Evolutionary conservation across 1,139 yeast genomes (phyloP).

Genomic region (Pneumocystis wakefieldiae): DNA sequence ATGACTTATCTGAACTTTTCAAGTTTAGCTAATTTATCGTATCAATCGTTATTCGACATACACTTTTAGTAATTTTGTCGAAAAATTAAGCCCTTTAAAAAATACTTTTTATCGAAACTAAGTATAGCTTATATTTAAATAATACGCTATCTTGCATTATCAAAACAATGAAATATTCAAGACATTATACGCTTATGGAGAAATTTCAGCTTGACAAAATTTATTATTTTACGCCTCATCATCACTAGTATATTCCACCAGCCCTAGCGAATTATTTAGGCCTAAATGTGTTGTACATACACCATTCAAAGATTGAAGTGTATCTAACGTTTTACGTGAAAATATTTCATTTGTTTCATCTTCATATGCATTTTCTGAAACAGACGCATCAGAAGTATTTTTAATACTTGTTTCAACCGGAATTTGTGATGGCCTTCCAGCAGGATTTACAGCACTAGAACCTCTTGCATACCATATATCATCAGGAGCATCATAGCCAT

Average conservation of each 20-base stretch:
- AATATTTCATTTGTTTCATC: not conserved
- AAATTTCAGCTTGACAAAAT: not conserved
- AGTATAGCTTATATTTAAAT: not conserved
- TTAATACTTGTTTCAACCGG: not conserved
- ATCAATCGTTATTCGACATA: not conserved
- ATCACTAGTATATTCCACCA: not conserved
- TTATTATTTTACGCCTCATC: not conserved
- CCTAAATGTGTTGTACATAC: not conserved
- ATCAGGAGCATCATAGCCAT: constrained; percentile 14
- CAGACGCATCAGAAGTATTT: not conserved
- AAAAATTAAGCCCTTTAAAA: not conserved
- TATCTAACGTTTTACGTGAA: not conserved
- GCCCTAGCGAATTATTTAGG: not conserved
- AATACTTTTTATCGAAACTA: not conserved
- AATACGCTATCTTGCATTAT: not conserved
- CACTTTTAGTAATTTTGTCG: not conserved
- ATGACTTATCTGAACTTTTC: not conserved
- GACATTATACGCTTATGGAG: not conserved
- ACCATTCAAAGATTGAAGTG: not conserved
- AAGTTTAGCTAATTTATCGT: not conserved
- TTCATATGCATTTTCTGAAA: not conserved
- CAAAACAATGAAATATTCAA: not conserved
- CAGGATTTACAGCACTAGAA: constrained; percentile 11
- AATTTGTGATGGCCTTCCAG: not conserved
- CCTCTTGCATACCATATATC: constrained; percentile 15